These are phyloP conservation scores for Syncephalastrum sp. DNA, from an alignment of 371 early-diverging fungal species.

Conservation along the genomic window DNA sequence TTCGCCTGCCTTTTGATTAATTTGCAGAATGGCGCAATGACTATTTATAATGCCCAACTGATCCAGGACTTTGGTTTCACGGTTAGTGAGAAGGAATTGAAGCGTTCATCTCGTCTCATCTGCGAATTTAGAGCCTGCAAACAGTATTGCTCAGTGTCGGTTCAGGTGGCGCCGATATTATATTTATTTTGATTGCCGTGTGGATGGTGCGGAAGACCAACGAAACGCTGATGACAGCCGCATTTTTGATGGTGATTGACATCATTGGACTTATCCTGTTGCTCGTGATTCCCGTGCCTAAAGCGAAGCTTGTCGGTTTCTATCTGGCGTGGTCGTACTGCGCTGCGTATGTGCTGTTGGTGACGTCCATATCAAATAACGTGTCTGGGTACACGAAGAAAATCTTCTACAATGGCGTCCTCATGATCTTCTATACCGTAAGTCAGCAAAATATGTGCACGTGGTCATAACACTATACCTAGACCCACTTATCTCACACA, in stretches of 20 bases:
- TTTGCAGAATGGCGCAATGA: conserved; percentile 39
- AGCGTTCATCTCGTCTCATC: not conserved
- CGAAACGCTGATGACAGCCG: conserved; percentile 25
- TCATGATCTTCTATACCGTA: conserved; percentile 29
- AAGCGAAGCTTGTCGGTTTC: conserved; percentile 28
- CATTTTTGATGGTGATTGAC: conserved; percentile 23
- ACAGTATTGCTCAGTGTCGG: conserved; percentile 28
- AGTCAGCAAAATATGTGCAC: not conserved
- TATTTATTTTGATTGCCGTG: conserved; percentile 26
- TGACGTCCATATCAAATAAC: conserved; percentile 21
- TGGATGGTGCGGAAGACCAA: conserved; percentile 14
- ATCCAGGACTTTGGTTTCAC: conserved; percentile 33
- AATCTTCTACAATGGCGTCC: conserved; percentile 26
- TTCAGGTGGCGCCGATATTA: conserved; percentile 27
- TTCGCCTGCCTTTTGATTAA: conserved; percentile 29
- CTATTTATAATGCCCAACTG: conserved; percentile 31
- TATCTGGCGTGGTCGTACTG: conserved; percentile 26
- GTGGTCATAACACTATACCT: not conserved
- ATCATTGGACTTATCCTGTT: conserved; percentile 34
- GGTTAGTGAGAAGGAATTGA: conserved; percentile 17
- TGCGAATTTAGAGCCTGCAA: conserved; percentile 23
- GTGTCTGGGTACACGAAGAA: conserved; percentile 27
- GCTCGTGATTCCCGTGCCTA: conserved; percentile 25
- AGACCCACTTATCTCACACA: not conserved
- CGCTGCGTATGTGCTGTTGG: conserved; percentile 28